These are phyloP conservation scores for Russula foetens DNA, from an alignment of 768 basidiomycete genomes.

Conservation along the genomic window DNA sequence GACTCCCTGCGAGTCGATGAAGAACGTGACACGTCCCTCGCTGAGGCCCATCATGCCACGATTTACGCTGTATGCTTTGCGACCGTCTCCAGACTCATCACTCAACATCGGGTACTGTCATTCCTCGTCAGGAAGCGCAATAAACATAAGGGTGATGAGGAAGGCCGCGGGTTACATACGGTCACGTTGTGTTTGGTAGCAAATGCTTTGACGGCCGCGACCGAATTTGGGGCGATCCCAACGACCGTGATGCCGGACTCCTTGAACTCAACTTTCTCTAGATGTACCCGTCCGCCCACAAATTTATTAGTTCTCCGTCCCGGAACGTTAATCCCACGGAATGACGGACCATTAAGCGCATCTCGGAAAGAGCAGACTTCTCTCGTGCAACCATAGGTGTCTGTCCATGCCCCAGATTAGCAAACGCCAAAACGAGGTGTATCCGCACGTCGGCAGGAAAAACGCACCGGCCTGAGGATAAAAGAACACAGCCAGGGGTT, in stretches of 20 bases:
- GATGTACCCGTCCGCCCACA: background rate
- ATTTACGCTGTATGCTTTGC: constrained; percentile 58
- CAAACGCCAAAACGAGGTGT: background rate
- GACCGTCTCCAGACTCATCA: constrained; percentile 53
- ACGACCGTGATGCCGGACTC: constrained; percentile 55
- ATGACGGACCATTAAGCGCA: constrained; percentile 51
- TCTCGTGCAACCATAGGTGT: constrained; percentile 70
- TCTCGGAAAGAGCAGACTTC: constrained; percentile 81
- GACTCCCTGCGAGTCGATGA: constrained; percentile 65
- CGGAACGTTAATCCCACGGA: background rate
- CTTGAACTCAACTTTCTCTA: constrained; percentile 61
- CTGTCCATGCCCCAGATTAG: constrained; percentile 26
- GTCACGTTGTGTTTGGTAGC: constrained; percentile 62
- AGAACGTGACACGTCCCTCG: constrained; percentile 61
- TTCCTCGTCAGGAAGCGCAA: background rate
- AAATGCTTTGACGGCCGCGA: constrained; percentile 66
- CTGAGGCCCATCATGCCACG: constrained; percentile 60
- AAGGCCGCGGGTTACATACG: constrained; percentile 30
- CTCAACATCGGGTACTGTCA: constrained; percentile 71
- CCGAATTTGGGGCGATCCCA: constrained; percentile 66
- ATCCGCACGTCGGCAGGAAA: constrained; percentile 9
- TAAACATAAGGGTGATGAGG: background rate
- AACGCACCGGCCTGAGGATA: constrained; percentile 59
- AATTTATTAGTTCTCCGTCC: background rate
- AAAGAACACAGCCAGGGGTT: constrained; percentile 71